These are phyloP conservation scores for Lachnum nothofagi DNA, from an alignment of 2,329 filamentous ascomycete genomes.

Conservation along the genomic window DNA sequence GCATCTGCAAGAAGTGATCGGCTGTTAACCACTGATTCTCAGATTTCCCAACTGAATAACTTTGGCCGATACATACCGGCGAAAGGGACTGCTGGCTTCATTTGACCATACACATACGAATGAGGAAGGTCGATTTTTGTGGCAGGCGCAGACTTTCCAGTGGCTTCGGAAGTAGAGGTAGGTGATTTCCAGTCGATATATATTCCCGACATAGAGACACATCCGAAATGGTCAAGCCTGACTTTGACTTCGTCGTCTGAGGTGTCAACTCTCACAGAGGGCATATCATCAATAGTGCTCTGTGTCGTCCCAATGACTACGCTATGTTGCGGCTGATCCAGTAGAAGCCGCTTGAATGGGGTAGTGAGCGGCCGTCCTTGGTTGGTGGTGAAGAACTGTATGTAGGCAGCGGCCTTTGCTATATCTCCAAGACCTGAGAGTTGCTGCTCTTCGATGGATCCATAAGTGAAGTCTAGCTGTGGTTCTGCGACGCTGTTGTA, in stretches of 20 bases:
- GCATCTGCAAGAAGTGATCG: no score
- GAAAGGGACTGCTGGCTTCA: not conserved
- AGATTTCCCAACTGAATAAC: no score
- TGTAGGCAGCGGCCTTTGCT: constrained; percentile 56
- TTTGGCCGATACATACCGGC: no score
- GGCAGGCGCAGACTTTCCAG: constrained; percentile 3
- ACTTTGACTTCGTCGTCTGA: not conserved
- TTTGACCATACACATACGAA: constrained; percentile 17
- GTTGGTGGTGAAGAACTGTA: constrained; percentile 58
- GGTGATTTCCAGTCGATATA: constrained; percentile 37
- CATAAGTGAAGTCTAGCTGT: constrained; percentile 44
- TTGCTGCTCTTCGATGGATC: constrained; percentile 30
- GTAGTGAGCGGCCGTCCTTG: not conserved
- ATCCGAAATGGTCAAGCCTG: constrained; percentile 50
- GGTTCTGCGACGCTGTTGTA: constrained; percentile 48
- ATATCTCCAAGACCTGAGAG: constrained; percentile 46
- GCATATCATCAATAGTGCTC: constrained; percentile 30
- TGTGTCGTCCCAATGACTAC: constrained; percentile 26
- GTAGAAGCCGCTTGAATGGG: not conserved
- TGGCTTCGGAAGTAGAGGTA: not conserved
- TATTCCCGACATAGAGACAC: constrained; percentile 55
- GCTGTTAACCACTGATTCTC: no score
- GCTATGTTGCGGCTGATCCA: constrained; percentile 13
- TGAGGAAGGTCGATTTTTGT: constrained; percentile 47
- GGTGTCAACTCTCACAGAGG: constrained; percentile 10